A percentile compares a stretch with the other conserved stretches of the same genome.
phyloP scores from a whole-genome alignment of 1,139 yeast species.

The Diutina ranongensis region DNA sequence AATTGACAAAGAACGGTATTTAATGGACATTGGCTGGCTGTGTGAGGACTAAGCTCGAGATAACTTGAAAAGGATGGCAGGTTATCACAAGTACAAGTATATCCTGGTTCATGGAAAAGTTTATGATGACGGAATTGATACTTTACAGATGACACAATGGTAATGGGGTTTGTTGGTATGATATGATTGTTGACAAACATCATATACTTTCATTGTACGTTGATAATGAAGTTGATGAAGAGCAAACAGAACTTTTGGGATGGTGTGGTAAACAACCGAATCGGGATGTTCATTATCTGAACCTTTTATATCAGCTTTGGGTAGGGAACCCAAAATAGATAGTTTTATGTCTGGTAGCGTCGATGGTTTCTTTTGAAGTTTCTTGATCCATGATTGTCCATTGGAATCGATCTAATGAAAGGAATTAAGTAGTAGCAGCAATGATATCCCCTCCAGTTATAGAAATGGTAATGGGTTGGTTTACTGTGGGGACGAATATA shows the following conservation, averaged over 20 bases:
- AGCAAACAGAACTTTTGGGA: neutral
- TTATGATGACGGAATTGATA: neutral
- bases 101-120: neutral
- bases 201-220: neutral
- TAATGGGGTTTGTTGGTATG: neutral
- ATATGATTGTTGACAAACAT: neutral
- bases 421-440: neutral
- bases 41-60: neutral
- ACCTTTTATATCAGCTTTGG: neutral
- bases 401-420: neutral
- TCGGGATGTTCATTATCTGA: neutral
- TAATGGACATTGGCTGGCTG: neutral
- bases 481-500: neutral
- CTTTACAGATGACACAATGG: neutral
- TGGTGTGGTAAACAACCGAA: neutral
- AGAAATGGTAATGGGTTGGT: neutral
- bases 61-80: neutral
- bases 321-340: neutral
- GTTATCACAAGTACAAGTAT: neutral
- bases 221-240: neutral
- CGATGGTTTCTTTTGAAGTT: neutral
- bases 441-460: neutral
- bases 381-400: slow-evolving; percentile 4
- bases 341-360: neutral
- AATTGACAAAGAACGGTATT: neutral